phyloP scores from a whole-genome alignment of 805 yeast genomes.

The Diddensiella transvaalensis region DNA sequence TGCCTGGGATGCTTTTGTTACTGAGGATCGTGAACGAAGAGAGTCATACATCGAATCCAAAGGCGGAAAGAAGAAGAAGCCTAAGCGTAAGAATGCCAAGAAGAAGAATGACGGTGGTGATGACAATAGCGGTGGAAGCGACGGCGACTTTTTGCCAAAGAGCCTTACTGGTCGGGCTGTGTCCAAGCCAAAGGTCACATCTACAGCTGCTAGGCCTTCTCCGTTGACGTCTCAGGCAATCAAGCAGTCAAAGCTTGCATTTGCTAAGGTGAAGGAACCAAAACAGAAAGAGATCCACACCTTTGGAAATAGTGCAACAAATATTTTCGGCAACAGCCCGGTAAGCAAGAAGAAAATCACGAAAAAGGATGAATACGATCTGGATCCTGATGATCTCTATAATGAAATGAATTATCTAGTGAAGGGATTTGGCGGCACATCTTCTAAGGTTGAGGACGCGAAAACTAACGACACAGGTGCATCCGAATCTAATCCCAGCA shows the following conservation, averaged over 20 bases:
- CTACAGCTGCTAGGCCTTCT: too few species aligned
- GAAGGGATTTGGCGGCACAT: constrained; percentile 2
- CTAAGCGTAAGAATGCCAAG: constrained; percentile 22
- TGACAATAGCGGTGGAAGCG: constrained; percentile 27
- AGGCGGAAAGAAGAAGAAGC: constrained; percentile 35
- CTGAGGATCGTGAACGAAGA: constrained; percentile 60
- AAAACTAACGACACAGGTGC: background rate
- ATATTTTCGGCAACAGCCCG: constrained; percentile 32
- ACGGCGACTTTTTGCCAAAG: constrained; percentile 22
- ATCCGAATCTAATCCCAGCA: constrained; percentile 7
- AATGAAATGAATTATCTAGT: constrained; percentile 9
- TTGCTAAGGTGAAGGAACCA: constrained; percentile 1
- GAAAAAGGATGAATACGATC: constrained; percentile 21
- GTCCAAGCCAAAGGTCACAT: background rate
- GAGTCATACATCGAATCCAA: constrained; percentile 42
- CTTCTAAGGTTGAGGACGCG: constrained; percentile 3
- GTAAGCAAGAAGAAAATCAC: constrained; percentile 6
- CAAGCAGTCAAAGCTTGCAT: background rate
- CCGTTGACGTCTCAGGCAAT: too few species aligned
- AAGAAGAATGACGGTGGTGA: constrained; percentile 29
- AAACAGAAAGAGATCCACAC: background rate
- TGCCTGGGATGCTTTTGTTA: constrained; percentile 65
- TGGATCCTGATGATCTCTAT: constrained; percentile 17
- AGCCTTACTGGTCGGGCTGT: constrained; percentile 10
- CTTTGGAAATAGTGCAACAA: constrained; percentile 29